Base-by-base conservation (phyloP, 1,284 basidiomycete genomes). In the Ustilago bromivora region DNA sequence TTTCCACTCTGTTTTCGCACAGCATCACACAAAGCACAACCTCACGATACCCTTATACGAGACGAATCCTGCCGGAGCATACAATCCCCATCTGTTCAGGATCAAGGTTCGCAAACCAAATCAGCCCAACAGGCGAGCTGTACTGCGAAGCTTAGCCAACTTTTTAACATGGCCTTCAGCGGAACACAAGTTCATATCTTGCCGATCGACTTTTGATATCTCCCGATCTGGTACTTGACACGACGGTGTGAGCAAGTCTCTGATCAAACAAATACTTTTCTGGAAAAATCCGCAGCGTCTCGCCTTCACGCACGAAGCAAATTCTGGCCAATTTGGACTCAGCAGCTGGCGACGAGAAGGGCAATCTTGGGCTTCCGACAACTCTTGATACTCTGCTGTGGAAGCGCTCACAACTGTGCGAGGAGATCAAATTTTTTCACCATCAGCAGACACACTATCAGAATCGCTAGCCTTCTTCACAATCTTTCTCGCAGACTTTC, bases 381-480 rank as follows among this genome's bases (percentile, higher is more conserved):
- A n/a, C 40, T 41, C 17, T 17, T 15, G 9, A 38, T 41, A 15
- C 17, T 17, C 13, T 13, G 13, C 17, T 41, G 13, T 15, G 17
- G 40, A 41, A 6, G 40, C 13, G 13, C 13, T 41, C 40, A 17
- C 9, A 15, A 15, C 40, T 41, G 11, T 10, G 11, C 53, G 8
- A n/a, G 34, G 54, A 35, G 54, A 41, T 55, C 53, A 60, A 56
- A 49, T 49, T 59, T 60, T 57, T 57, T 51, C 54, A 53, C 56
- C 28, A 46, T 34, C 9, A 31, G 38, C 49, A 51, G 49, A 51
- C 49, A 13, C 49, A 28, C n/a, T 46, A 7, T 49, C n/a, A 12
- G 17, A 12, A 5, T n/a, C 36, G 36, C 15, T 41, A 17, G 40
- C 40, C 40, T 13, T 41, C 6, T 17, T 41, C 12, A 15, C 40